Evolutionary conservation across 2,329 filamentous ascomycete species (phyloP).

Genomic region (Botrytis pseudocinerea): DNA sequence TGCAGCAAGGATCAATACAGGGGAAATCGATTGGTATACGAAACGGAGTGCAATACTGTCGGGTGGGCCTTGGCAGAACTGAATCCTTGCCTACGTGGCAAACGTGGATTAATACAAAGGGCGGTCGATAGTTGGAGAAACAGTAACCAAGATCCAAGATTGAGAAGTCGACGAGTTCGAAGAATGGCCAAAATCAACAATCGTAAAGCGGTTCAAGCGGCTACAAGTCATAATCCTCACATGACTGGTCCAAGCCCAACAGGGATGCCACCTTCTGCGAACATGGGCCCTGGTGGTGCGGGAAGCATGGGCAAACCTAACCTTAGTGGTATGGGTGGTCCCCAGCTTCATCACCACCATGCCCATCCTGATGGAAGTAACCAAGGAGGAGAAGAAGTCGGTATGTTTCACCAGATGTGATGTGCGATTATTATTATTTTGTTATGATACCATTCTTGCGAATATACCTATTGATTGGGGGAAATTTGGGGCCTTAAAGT

Average conservation of each 20-base stretch:
- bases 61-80: conserved; percentile 97
- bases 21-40: conserved; percentile 92
- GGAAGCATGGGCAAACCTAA: conserved; percentile 64
- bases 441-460: conserved; percentile 41
- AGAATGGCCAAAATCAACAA: conserved; percentile 96
- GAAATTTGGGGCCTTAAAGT: conserved; percentile 26
- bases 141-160: conserved; percentile 92
- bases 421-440: conserved; percentile 38
- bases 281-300: conserved; percentile 58
- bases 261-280: conserved; percentile 62
- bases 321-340: conserved; percentile 64
- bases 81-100: conserved; percentile 86
- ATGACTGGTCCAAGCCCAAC: conserved; percentile 69
- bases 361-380: conserved; percentile 66
- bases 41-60: conserved; percentile 99
- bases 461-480: conserved; percentile 34
- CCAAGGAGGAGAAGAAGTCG: conserved; percentile 77
- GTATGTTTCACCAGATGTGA: conserved; percentile 91
- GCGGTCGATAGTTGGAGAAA: conserved; percentile 99
- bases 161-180: conserved; percentile 87
- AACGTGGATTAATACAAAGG: conserved; percentile 92
- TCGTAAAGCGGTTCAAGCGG: conserved; percentile 66
- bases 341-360: conserved; percentile 70
- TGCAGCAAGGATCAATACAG: conserved; percentile 95
- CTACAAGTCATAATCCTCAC: conserved; percentile 56